Conservation (phyloP, 1,284 basidiomycete species). For the Hemileia vastatrix region DNA sequence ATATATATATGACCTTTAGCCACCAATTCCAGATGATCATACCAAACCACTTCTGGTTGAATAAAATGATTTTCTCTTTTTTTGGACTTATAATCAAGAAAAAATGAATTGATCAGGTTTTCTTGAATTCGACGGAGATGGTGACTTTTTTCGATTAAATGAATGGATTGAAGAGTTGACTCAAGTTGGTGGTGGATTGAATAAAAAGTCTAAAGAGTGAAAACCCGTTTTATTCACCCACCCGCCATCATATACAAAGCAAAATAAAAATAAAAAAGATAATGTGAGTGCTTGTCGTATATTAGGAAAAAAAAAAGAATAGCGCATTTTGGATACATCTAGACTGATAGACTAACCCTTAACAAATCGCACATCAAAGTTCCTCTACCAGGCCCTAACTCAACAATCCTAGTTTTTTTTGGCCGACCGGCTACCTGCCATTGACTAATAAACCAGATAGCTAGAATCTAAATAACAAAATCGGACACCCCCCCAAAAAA, state of each 20-base stretch:
- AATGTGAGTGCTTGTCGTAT: constrained; percentile 23
- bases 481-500: no score
- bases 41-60: constrained; percentile 56
- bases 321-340: no score
- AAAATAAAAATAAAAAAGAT: constrained; percentile 10
- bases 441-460: constrained; percentile 71
- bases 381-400: constrained; percentile 88
- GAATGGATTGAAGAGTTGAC: constrained; percentile 46
- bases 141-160: constrained; percentile 70
- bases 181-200: constrained; percentile 44
- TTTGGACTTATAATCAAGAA: constrained; percentile 27
- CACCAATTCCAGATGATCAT: constrained; percentile 62
- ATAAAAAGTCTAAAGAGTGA: constrained; percentile 37
- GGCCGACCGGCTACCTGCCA: constrained; percentile 58
- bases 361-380: constrained; percentile 87
- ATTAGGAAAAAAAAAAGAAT: no score
- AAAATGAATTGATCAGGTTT: constrained; percentile 48
- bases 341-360: constrained; percentile 61
- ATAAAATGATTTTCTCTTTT: constrained; percentile 36
- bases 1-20: constrained; percentile 44
- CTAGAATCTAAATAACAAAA: constrained; percentile 51
- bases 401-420: constrained; percentile 61
- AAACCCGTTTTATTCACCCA: neutral
- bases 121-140: constrained; percentile 60
- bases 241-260: neutral